Conservation (phyloP, 148 eudicot species). For the Fagopyrum tataricum region DNA sequence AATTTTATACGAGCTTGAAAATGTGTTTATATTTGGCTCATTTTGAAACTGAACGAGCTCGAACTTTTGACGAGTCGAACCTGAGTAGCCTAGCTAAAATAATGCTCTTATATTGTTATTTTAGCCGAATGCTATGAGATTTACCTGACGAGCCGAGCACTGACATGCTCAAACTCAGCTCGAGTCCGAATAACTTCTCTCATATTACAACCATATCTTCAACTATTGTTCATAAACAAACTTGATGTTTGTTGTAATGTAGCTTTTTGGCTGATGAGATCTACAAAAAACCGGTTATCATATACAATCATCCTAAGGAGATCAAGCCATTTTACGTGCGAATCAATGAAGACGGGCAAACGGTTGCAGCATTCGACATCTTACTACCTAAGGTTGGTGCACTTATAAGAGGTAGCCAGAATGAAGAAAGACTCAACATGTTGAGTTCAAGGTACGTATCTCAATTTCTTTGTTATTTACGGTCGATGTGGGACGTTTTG, state of each 20-base stretch:
- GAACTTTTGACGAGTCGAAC: too few relatives aligned
- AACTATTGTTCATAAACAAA: not conserved
- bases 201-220: not conserved
- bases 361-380: slow-evolving; percentile 65
- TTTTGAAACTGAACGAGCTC: too few relatives aligned
- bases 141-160: too few relatives aligned
- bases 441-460: slow-evolving; percentile 45
- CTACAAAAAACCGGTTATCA: slow-evolving; percentile 56
- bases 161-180: too few relatives aligned
- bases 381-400: slow-evolving; percentile 77
- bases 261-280: slow-evolving; percentile 77
- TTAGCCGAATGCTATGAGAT: too few relatives aligned
- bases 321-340: slow-evolving; percentile 77
- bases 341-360: slow-evolving; percentile 36
- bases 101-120: too few relatives aligned
- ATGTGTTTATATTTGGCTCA: too few relatives aligned
- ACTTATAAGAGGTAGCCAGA: slow-evolving; percentile 75
- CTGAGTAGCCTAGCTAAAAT: too few relatives aligned
- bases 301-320: slow-evolving; percentile 70
- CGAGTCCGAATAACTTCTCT: too few relatives aligned
- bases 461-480: not conserved
- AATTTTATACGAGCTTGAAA: too few relatives aligned
- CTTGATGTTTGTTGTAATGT: slow-evolving; percentile 9
- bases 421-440: slow-evolving; percentile 61
- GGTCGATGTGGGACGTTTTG: too few relatives aligned